A percentile compares a stretch with the other conserved stretches of the same genome.
phyloP scores from a whole-genome alignment of 208 protist species.

The Ichthyophonus hoferi region DNA sequence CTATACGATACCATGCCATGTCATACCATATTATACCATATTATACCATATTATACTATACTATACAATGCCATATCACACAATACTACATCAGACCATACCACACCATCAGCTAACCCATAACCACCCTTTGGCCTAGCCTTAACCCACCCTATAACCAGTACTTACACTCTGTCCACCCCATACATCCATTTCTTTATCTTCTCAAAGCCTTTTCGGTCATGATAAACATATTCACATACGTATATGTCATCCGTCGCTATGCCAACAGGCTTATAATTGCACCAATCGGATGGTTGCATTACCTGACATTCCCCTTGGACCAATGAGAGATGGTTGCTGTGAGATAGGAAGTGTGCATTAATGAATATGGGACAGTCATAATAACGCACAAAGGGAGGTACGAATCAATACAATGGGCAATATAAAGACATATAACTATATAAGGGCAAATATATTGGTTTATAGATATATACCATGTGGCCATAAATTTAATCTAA shows the following conservation, averaged over 20 bases:
- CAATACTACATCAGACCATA: too few relatives aligned
- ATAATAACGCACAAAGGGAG: too few relatives aligned
- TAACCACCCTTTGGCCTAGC: background rate
- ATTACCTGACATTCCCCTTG: background rate
- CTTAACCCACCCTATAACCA: background rate
- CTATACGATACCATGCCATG: too few relatives aligned
- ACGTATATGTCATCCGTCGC: background rate
- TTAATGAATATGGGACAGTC: background rate
- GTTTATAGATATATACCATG: too few relatives aligned
- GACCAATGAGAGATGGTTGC: background rate
- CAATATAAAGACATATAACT: too few relatives aligned
- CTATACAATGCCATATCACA: too few relatives aligned
- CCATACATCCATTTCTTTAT: background rate
- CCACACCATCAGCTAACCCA: background rate
- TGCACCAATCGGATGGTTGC: background rate
- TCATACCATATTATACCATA: too few relatives aligned
- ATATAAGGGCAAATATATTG: too few relatives aligned
- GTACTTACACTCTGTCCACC: background rate
- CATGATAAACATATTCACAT: background rate
- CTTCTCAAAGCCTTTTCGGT: background rate
- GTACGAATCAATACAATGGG: too few relatives aligned
- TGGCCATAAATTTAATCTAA: too few relatives aligned
- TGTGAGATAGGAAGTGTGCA: background rate
- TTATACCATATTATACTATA: too few relatives aligned
- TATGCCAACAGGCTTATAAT: background rate